These are phyloP conservation scores for Fusarium avenaceum DNA, from an alignment of 2,329 filamentous ascomycete species.

Conservation along the genomic window DNA sequence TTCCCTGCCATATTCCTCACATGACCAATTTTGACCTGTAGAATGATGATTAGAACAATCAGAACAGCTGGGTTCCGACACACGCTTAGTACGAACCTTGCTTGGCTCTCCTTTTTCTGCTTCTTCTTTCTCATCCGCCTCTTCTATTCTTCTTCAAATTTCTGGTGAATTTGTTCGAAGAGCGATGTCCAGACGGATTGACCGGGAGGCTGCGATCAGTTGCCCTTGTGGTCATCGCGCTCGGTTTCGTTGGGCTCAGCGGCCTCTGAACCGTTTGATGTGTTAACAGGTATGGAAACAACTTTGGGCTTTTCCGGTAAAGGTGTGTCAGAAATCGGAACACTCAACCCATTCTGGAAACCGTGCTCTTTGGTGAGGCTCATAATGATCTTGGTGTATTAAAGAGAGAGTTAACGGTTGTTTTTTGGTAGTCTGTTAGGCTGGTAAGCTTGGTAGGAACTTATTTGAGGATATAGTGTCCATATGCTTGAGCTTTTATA, in stretches of 20 bases:
- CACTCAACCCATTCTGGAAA: background rate
- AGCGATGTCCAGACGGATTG: background rate
- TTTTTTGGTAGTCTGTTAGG: background rate
- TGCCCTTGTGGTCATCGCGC: background rate
- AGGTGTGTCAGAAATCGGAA: background rate
- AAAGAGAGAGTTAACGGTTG: background rate
- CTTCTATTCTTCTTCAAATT: background rate
- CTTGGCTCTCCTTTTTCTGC: background rate
- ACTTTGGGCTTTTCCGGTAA: background rate
- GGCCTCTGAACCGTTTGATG: background rate
- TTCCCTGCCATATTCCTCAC: too few relatives aligned
- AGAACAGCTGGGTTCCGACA: too few relatives aligned
- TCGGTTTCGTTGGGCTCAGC: too few relatives aligned
- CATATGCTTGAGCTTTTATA: background rate
- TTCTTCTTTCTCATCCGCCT: background rate
- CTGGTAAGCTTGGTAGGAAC: background rate
- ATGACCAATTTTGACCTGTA: background rate
- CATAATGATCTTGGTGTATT: background rate
- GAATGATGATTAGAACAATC: background rate
- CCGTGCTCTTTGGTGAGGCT: background rate
- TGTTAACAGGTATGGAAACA: background rate
- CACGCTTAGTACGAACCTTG: background rate
- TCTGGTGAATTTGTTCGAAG: background rate
- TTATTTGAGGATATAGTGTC: background rate
- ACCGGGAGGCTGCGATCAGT: background rate